These are phyloP conservation scores for Monosporascus sp. DNA, from an alignment of 2,329 filamentous ascomycete species.

Conservation along the genomic window DNA sequence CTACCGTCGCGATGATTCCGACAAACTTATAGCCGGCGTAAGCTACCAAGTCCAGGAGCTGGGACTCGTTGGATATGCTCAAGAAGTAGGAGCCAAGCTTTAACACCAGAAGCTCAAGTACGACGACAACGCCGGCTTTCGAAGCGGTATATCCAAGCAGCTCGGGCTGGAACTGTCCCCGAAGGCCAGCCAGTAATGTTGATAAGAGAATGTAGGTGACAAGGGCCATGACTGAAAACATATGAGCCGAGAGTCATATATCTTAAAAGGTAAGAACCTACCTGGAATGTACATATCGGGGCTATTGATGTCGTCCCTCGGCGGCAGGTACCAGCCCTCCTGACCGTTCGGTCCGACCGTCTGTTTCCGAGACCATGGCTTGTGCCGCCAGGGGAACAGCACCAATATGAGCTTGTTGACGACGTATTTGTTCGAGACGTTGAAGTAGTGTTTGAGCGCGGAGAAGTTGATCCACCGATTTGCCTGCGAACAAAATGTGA, in stretches of 20 bases:
- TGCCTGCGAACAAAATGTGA: constrained; percentile 31
- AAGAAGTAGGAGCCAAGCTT: constrained; percentile 92
- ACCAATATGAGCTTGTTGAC: constrained; percentile 89
- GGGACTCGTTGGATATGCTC: constrained; percentile 88
- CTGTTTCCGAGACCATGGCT: constrained; percentile 93
- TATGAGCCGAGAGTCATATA: constrained; percentile 4
- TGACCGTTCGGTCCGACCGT: constrained; percentile 63
- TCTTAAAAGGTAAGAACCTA: constrained; percentile 25
- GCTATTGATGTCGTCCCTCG: constrained; percentile 92
- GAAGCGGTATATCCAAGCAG: constrained; percentile 85
- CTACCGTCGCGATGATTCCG: constrained; percentile 84
- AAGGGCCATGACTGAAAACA: constrained; percentile 71
- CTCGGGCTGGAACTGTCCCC: constrained; percentile 90
- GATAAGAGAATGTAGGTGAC: constrained; percentile 96
- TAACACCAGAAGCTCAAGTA: constrained; percentile 82
- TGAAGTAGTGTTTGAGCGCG: constrained; percentile 97
- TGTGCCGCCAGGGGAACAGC: constrained; percentile 95
- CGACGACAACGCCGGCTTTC: constrained; percentile 73
- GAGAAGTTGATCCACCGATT: constrained; percentile 82
- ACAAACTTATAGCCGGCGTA: constrained; percentile 99
- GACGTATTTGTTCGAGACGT: constrained; percentile 96
- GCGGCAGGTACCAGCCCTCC: constrained; percentile 78
- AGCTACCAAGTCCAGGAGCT: constrained; percentile 87
- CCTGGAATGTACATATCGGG: constrained; percentile 98
- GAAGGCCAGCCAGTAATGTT: constrained; percentile 81